Evolutionary conservation across 345 rosid species (phyloP).

Genomic region (Gossypium herbaceum): DNA sequence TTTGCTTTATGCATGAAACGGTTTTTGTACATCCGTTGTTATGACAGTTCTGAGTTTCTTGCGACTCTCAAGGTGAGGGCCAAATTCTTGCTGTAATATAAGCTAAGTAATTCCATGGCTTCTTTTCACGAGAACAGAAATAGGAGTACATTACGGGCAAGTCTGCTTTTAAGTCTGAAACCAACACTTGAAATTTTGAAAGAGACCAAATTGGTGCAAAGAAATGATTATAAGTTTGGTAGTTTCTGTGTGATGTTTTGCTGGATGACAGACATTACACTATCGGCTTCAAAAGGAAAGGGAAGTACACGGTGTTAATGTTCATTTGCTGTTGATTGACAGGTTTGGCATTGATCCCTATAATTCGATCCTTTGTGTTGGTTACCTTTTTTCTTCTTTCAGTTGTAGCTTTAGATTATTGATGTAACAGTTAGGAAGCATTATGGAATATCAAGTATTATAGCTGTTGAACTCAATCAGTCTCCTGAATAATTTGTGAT

Average conservation of each 20-base stretch:
- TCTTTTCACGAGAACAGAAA: no score
- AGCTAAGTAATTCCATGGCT: no score
- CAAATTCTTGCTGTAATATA: background rate
- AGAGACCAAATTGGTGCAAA: background rate
- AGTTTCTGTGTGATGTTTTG: background rate
- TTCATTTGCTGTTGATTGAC: constrained; percentile 65
- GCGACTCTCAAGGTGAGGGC: constrained; percentile 63
- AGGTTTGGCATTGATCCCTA: constrained; percentile 41
- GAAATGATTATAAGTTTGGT: background rate
- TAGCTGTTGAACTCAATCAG: background rate
- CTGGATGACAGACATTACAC: constrained; percentile 51
- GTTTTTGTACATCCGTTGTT: constrained; percentile 61
- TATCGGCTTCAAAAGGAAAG: constrained; percentile 42
- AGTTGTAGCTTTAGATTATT: background rate
- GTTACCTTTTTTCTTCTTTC: background rate
- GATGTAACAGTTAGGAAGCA: background rate
- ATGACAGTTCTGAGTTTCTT: constrained; percentile 60
- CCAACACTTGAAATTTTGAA: background rate
- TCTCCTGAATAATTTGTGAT: background rate
- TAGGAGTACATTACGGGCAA: background rate
- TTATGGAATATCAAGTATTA: background rate
- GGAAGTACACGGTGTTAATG: constrained; percentile 40
- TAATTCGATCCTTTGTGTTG: background rate
- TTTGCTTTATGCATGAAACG: constrained; percentile 54
- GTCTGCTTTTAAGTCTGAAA: background rate